phyloP scores from a whole-genome alignment of 2,329 filamentous ascomycete genomes.

The Fusarium marasasianum region DNA sequence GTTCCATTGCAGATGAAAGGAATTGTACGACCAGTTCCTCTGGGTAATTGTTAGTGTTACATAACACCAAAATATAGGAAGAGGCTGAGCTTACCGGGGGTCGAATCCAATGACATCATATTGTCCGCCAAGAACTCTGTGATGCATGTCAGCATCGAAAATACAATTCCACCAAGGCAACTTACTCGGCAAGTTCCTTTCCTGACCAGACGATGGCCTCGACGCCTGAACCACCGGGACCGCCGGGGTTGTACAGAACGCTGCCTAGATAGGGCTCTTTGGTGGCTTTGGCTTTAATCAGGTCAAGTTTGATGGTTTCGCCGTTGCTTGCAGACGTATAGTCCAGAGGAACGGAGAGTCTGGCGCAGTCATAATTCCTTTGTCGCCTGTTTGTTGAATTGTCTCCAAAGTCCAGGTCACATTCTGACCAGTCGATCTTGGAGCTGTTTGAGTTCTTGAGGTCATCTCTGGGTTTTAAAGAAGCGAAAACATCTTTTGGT shows the following conservation, averaged over 20 bases:
- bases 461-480: neutral
- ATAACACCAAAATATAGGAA: rapidly evolving
- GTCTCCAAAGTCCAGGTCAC: constrained; percentile 5
- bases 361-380: constrained; percentile 44
- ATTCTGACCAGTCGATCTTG: constrained; percentile 6
- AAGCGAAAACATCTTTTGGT: neutral
- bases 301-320: constrained; percentile 44
- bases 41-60: neutral
- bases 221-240: constrained; percentile 42
- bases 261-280: constrained; percentile 47
- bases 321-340: constrained; percentile 45
- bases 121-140: constrained; percentile 21
- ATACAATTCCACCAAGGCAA: neutral
- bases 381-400: neutral
- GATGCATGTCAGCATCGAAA: neutral
- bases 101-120: constrained; percentile 22
- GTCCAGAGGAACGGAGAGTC: constrained; percentile 52
- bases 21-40: constrained; percentile 9
- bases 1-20: neutral
- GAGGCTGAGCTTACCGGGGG: neutral
- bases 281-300: constrained; percentile 46
- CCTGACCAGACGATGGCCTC: neutral
- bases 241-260: constrained; percentile 53
- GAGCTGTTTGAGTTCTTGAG: neutral
- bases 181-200: neutral